Conservation (phyloP, 345 rosid genomes). For the Eucalyptus guilfoylei region DNA sequence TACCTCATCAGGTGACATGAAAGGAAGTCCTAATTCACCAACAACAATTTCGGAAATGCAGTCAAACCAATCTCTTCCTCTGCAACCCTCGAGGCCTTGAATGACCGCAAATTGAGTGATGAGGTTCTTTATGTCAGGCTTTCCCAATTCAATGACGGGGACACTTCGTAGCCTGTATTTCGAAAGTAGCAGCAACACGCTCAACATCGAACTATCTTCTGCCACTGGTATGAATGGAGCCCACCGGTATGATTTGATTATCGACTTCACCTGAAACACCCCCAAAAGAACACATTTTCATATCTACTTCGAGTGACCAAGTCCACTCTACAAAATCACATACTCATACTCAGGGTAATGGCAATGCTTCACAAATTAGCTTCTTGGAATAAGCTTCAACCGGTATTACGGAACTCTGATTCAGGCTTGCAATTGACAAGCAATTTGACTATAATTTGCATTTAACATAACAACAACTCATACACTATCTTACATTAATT, state of each 20-base stretch:
- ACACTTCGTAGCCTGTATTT: constrained; percentile 75
- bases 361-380: neutral
- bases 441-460: neutral
- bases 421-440: neutral
- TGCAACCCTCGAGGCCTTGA: constrained; percentile 70
- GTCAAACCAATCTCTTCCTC: constrained; percentile 94
- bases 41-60: constrained; percentile 46
- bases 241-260: constrained; percentile 66
- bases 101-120: constrained; percentile 82
- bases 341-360: neutral
- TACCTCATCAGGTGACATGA: constrained; percentile 63
- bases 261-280: constrained; percentile 46
- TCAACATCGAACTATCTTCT: constrained; percentile 72
- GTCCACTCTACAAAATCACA: neutral
- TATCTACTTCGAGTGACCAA: neutral
- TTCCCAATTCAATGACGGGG: constrained; percentile 61
- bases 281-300: neutral
- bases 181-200: constrained; percentile 62
- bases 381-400: neutral
- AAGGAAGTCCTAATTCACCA: constrained; percentile 78
- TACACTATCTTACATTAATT: neutral
- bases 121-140: constrained; percentile 60
- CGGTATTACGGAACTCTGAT: neutral
- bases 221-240: constrained; percentile 80
- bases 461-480: neutral